Conservation (phyloP, 495 filamentous ascomycete species). For the Penicillium daleae region DNA sequence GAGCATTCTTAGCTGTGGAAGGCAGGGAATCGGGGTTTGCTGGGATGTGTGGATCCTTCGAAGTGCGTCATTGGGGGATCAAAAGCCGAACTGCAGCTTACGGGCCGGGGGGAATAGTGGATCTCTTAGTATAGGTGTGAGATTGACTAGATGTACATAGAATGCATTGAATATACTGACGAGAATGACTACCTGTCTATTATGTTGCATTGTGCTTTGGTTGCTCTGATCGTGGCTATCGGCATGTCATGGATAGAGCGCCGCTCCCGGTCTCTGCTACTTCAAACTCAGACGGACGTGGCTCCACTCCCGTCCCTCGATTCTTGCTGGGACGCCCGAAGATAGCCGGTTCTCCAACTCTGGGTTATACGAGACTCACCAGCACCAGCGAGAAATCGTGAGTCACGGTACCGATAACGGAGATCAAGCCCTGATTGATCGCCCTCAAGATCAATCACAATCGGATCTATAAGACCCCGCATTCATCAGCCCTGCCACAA, state of each 20-base stretch:
- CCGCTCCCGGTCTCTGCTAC: too few species aligned
- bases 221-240: neutral
- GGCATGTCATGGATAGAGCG: neutral
- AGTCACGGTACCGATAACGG: neutral
- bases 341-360: neutral
- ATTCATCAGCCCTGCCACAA: neutral
- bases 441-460: neutral
- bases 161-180: neutral
- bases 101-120: neutral
- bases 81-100: neutral
- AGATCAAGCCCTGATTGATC: neutral
- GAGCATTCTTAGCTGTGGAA: neutral
- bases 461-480: neutral
- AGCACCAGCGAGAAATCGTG: neutral
- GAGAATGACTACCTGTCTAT: neutral
- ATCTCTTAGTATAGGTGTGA: neutral
- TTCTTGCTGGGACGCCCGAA: neutral
- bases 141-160: neutral
- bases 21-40: neutral
- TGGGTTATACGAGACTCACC: neutral
- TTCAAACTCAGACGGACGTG: slow-evolving; percentile 1
- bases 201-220: neutral
- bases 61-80: neutral
- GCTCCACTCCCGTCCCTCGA: slow-evolving; percentile 2
- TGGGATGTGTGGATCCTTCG: neutral